Base-by-base conservation (phyloP, 768 basidiomycete genomes). In the Phaffia australis region DNA sequence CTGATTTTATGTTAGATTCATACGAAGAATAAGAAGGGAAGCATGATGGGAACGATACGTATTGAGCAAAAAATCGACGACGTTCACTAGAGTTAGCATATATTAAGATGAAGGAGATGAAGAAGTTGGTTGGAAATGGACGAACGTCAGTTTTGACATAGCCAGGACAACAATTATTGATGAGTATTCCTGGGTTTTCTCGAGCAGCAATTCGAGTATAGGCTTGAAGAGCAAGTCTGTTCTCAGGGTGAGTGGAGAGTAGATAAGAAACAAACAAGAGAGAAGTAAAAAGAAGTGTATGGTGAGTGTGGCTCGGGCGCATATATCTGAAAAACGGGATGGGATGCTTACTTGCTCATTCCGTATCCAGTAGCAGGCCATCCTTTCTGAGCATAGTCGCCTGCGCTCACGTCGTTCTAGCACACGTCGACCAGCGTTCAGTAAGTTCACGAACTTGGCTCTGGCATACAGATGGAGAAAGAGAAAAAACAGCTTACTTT, bases 141-240 rank as follows among this genome's bases (percentile, higher is more conserved):
- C 55, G 5, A 14, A 67, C 51, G 4, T 59, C 42, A 11, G 71
- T 71, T 48, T 70, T 63, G 23, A 71, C 71, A 56, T 64, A 73
- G 32, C 72, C 71, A 3, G 72, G 71, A 48, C 71, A 71, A 68
- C 70, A 71, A 1, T 64, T 49, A 32, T 73, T 73, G 66, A 71
- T 65, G n/a, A 69, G 61, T 4, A 70, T 66, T 4, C 27, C 47
- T 11, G 66, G 60, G 50, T 71, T 35, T 35, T 66, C 48, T 14
- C 67, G 62, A 15, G 70, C 71, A 50, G 69, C 50, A 21, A 69
- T 56, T 16, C 64, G 56, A 29, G 70, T 72, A 30, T 65, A 55
- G 21, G 71, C 71, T 15, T 63, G 71, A 15, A 72, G 55, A 18
- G 49, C 51, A n/a, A 69, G 60, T 49, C 59, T 67, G 55, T 0